Evolutionary conservation across 768 basidiomycete species (phyloP), one percentile per base, ranked within the genome.

Genomic region (Phaeotremella skinneri): DNA sequence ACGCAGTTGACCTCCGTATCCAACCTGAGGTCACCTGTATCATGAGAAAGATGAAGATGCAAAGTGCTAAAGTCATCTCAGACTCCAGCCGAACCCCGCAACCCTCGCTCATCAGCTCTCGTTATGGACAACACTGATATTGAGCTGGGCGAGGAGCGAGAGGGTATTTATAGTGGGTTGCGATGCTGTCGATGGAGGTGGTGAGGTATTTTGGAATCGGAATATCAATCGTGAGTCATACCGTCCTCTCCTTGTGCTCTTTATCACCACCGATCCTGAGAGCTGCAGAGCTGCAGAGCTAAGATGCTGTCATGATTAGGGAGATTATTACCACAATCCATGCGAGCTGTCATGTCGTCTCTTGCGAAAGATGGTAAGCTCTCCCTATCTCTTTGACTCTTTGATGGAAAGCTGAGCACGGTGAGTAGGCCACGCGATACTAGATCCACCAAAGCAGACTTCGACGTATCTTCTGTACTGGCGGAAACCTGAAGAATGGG

Each of bases 401-500:
- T 53, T 2, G 54, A 31, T 27, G 21, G 16, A 23, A 2, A 2
- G 23, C 23, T 34, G 21, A 7, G 13, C n/a, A 21, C 7, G 25
- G 54, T 43, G 3, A 45, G 32, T 52, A 73, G 75, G 70, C 25
- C 62, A 69, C 51, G 67, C 67, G 16, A 56, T 66, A 1, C 42
- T 71, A 17, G 64, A 73, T 48, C 73, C 76, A 30, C 74, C 74
- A 14, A 73, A 74, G 55, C 72, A 72, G 48, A 69, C 69, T 9
- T 47, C 61, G 13, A 64, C 67, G n/a, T 74, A 69, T 55, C 59
- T 78, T 26, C 62, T 81, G 16, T 79, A 76, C 56, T 81, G 79
- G 78, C 72, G 69, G 4, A 76, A 73, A 61, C 79, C 79, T 1
- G 78, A 77, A 7, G 79, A 81, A 62, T 80, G 79, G 79, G 78